Evolutionary conservation across 2,329 filamentous ascomycete species (phyloP), one percentile per base, ranked within the genome.

Genomic region (Aspergillus udagawae): DNA sequence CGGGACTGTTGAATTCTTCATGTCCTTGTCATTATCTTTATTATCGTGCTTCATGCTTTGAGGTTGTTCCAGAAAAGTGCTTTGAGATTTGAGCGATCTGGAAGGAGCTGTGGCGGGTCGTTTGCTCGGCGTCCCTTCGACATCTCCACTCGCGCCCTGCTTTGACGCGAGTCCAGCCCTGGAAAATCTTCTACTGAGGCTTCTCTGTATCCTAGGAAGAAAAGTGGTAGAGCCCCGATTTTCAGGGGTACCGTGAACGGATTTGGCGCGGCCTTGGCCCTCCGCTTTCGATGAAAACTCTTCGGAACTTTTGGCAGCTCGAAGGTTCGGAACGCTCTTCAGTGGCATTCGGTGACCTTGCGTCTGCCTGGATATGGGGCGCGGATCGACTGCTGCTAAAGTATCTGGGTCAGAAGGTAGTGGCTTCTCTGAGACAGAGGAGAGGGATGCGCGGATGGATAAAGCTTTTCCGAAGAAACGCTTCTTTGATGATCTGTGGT

Each of bases 61-160:
- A 4, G 70, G 51, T 38, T 67, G 67, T 51, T 70, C 69, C 17
- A 69, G 55, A 2, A 68, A 70, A 9, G 63, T 57, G 48, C 63
- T 68, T 44, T 62, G 68, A 4, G 65, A 61, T 54, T 61, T 65
- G 8, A 66, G 48, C 17, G 64, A 58, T 48, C 56, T 64, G 8
- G 62, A 64, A 45, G 68, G 66, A 17, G 69, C 68, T 27, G 70
- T 69, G 10, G 63, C 57, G 25, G 71, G 70, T 21, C 69, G 63
- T 25, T 45, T 55, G 38, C 8, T 25, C 21, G 58, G 54, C 5
- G 44, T 14, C 21, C 47, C 32, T 23, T 57, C 56, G 10, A 51
- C 6, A 28, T 64, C 60, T 35, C 65, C 64, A 44, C 60, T 65
- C 21, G 49, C 52, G 28, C 61, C 51, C 51, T 60, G 58, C 51